phyloP scores from a whole-genome alignment of 768 basidiomycete genomes.

The Russula ochroleuca region DNA sequence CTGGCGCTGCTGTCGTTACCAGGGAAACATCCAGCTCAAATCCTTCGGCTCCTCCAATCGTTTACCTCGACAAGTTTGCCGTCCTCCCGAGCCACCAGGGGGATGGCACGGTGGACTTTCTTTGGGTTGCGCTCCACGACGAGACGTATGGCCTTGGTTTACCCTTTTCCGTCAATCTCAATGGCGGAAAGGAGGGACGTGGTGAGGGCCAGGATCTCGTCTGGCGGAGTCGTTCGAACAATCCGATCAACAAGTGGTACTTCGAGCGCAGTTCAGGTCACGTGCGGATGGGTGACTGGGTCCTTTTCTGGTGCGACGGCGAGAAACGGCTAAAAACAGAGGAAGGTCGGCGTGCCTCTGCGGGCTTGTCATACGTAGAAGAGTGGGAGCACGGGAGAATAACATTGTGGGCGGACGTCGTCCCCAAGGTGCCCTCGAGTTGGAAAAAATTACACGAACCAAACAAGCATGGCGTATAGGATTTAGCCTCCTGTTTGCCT shows the following conservation, averaged over 20 bases:
- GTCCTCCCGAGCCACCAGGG: conserved; percentile 93
- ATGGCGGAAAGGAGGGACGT: conserved; percentile 84
- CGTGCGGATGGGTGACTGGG: conserved; percentile 79
- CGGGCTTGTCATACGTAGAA: conserved; percentile 67
- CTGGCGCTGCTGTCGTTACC: conserved; percentile 92
- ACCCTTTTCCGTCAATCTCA: conserved; percentile 90
- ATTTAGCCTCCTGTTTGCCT: neutral
- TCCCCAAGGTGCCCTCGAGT: conserved; percentile 68
- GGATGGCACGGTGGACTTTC: conserved; percentile 97
- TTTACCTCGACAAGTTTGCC: conserved; percentile 98
- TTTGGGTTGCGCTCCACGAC: conserved; percentile 98
- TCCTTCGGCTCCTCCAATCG: conserved; percentile 48
- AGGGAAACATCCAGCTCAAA: conserved; percentile 45
- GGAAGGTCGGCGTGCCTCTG: conserved; percentile 57
- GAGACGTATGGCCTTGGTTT: conserved; percentile 96
- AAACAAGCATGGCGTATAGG: neutral
- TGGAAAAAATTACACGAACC: conserved; percentile 48
- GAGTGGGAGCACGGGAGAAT: conserved; percentile 73
- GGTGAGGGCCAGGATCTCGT: conserved; percentile 93
- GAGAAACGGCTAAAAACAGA: conserved; percentile 77
- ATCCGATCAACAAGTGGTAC: conserved; percentile 99
- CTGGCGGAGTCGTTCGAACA: conserved; percentile 89
- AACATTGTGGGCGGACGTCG: conserved; percentile 60
- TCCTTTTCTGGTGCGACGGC: conserved; percentile 97
- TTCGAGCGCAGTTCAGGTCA: conserved; percentile 95